Evolutionary conservation across 352 stramenopile genomes (phyloP), one percentile per base, ranked within the genome.

Genomic region (Aphanomyces euteiches): DNA sequence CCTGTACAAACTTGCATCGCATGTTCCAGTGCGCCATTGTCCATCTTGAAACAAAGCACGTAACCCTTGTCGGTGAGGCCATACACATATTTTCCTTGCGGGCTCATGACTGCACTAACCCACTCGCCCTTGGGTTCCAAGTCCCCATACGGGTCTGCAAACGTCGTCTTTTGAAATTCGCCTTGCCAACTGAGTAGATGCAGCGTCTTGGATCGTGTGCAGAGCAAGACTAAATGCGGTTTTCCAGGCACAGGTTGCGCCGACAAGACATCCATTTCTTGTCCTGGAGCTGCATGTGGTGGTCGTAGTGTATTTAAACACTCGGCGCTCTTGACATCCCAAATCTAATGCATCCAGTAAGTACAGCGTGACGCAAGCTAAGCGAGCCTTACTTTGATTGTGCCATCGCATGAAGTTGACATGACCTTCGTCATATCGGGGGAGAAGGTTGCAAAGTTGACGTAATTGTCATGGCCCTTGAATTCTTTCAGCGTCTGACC

Each of bases 401-500:
- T 98, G 59, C 93, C 93, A 77, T 98, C 95, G 40, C 85, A 92
- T 8, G 88, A 94, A 21, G 79, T 82, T 2, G 93, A 98, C 3
- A 98, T 78, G 12, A 98, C 80, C 43, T 77, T 81, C 53, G 67
- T 73, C n/a, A 76, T 82, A 56, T 96, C 84, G 6, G 73, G 76
- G 0, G 81, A 85, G 71, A 91, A 97, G n/a, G 89, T 79, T 8
- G 89, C 89, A 28, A 78, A 79, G 74, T 97, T 97, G 34, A 98
- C 90, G 70, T 96, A 98, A 41, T 92, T 96, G 15, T 88, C 78
- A 72, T 98, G 93, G 21, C 93, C 95, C 37, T 82, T 78, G 78
- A 98, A 98, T 67, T 98, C 92, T 77, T 98, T 97, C n/a, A 98
- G 72, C 34, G 89, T 93, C 67, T 93, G 83, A 0, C 89, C 90